These are phyloP conservation scores for Rhodotorula diobovata DNA, from an alignment of 768 basidiomycete species.

Conservation along the genomic window DNA sequence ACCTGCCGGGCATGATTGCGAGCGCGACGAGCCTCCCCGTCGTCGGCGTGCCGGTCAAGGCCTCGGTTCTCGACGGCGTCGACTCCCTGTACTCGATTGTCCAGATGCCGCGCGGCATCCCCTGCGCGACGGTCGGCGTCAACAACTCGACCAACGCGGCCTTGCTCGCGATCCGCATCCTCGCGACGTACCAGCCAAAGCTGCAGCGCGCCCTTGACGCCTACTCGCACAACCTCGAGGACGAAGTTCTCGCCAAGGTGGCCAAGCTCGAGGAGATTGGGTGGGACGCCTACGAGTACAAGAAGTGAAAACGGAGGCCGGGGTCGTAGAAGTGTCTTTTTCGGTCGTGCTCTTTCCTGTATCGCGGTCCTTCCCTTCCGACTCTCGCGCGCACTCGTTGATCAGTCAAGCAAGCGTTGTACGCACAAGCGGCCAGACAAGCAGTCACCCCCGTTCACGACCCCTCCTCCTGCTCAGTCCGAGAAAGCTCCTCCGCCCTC, in stretches of 20 bases:
- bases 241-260: conserved; percentile 73
- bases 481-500: neutral
- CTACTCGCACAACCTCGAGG: conserved; percentile 66
- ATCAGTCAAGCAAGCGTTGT: neutral
- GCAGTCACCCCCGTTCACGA: too few relatives aligned
- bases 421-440: neutral
- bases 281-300: conserved; percentile 67
- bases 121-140: conserved; percentile 95
- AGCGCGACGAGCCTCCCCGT: conserved; percentile 88
- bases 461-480: neutral
- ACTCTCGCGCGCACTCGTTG: neutral
- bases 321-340: neutral
- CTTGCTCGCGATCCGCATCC: conserved; percentile 78
- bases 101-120: conserved; percentile 99
- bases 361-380: neutral
- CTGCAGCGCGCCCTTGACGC: conserved; percentile 64
- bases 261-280: conserved; percentile 70
- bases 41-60: conserved; percentile 94
- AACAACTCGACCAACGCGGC: conserved; percentile 93
- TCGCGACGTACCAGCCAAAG: conserved; percentile 66
- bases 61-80: conserved; percentile 85
- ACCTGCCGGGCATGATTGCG: conserved; percentile 97
- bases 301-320: conserved; percentile 1
- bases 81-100: conserved; percentile 97
- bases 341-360: neutral